A percentile compares a stretch with the other conserved stretches of the same genome.
Evolutionary conservation across 1,284 basidiomycete genomes (phyloP).

Genomic region (Gomphus sp.): DNA sequence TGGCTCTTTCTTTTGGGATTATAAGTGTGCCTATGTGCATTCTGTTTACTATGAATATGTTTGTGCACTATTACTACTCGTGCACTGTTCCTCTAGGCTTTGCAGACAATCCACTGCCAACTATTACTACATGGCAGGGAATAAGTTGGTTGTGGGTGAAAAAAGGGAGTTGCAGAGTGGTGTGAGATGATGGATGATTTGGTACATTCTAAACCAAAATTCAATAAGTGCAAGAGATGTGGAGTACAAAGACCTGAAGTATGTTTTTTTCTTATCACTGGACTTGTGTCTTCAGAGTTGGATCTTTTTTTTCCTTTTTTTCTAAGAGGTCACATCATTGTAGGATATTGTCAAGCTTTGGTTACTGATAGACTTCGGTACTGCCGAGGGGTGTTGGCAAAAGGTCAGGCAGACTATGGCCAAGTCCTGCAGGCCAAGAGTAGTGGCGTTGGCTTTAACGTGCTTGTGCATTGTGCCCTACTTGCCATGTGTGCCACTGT

Average conservation of each 20-base stretch:
- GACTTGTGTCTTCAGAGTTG: conserved; percentile 11
- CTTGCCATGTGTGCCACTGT: no score
- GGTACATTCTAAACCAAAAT: conserved; percentile 41
- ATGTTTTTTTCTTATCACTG: conserved; percentile 4
- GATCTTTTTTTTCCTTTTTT: conserved; percentile 8
- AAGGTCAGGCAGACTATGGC: no score
- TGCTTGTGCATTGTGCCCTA: no score
- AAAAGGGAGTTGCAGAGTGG: conserved; percentile 23
- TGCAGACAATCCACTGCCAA: conserved; percentile 33
- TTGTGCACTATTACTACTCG: conserved; percentile 78
- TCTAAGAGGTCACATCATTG: conserved; percentile 96
- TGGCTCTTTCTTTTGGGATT: conserved; percentile 40
- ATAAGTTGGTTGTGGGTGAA: conserved; percentile 46
- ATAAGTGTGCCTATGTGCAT: conserved; percentile 58
- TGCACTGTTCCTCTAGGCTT: conserved; percentile 73
- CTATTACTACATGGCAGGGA: conserved; percentile 27
- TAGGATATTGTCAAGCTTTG: no score
- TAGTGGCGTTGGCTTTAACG: no score
- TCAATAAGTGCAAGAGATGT: conserved; percentile 64
- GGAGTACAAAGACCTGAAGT: conserved; percentile 75
- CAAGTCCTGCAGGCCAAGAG: no score
- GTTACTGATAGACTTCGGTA: no score
- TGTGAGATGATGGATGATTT: conserved; percentile 31
- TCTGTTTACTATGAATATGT: conserved; percentile 71
- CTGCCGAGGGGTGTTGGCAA: no score